A percentile compares a stretch with the other conserved stretches of the same genome.
Conservation (phyloP, 768 basidiomycete species). For the Trametes elegans region DNA sequence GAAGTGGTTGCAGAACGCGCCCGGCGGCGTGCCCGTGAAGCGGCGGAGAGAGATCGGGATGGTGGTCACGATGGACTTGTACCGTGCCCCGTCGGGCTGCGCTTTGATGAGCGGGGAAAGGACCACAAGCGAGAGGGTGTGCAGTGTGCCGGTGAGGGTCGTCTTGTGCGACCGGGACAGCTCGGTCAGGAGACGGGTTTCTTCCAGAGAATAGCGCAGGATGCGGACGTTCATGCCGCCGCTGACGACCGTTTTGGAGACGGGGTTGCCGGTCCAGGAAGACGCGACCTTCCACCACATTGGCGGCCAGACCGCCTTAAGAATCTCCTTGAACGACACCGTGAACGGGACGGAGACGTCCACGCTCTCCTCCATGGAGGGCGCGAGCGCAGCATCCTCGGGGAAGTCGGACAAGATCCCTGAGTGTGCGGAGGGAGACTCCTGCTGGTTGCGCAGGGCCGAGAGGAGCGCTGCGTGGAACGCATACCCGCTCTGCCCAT, state of each 20-base stretch:
- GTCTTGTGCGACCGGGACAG: conserved; percentile 32
- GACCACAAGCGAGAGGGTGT: conserved; percentile 29
- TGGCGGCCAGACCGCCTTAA: conserved; percentile 26
- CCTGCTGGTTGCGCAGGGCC: conserved; percentile 26
- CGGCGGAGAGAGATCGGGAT: conserved; percentile 38
- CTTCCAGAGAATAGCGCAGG: conserved; percentile 27
- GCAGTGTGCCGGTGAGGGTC: conserved; percentile 34
- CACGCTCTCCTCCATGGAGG: conserved; percentile 31
- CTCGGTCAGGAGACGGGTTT: conserved; percentile 21
- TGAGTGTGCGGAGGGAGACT: not conserved
- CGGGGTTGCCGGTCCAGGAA: conserved; percentile 35
- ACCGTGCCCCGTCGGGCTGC: conserved; percentile 1
- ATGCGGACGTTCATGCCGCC: conserved; percentile 30
- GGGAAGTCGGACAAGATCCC: conserved; percentile 17
- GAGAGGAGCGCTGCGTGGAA: conserved; percentile 36
- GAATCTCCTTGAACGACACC: conserved; percentile 23
- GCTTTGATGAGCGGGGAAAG: conserved; percentile 29
- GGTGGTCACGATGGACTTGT: conserved; percentile 14
- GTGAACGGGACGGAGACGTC: conserved; percentile 31
- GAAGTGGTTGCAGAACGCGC: conserved; percentile 36
- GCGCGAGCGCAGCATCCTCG: conserved; percentile 18
- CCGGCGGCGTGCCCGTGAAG: conserved; percentile 26
- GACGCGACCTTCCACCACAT: conserved; percentile 27
- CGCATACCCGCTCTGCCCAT: conserved; percentile 39
- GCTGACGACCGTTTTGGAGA: conserved; percentile 16